These are phyloP conservation scores for Pholiota conissans DNA, from an alignment of 768 basidiomycete genomes.

Conservation along the genomic window DNA sequence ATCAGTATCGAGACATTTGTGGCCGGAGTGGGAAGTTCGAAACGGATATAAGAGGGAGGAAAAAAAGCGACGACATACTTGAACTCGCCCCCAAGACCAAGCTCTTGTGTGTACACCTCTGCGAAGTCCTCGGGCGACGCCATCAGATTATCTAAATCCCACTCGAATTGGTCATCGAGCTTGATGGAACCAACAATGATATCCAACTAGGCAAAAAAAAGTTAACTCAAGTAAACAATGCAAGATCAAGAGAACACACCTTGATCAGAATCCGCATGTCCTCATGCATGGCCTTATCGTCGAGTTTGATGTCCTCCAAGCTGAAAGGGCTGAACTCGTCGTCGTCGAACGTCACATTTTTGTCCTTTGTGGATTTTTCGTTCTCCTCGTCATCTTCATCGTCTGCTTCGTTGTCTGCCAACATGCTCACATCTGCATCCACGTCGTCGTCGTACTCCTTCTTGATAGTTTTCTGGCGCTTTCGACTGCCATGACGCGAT, in stretches of 20 bases:
- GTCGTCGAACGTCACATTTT: slow-evolving; percentile 25
- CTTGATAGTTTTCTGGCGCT: slow-evolving; percentile 15
- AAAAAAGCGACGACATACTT: slow-evolving; percentile 56
- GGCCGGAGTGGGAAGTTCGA: not conserved
- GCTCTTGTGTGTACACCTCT: slow-evolving; percentile 78
- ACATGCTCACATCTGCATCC: slow-evolving; percentile 21
- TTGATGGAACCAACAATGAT: slow-evolving; percentile 93
- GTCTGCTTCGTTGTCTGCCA: slow-evolving; percentile 24
- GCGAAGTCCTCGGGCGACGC: slow-evolving; percentile 94
- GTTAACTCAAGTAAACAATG: not conserved
- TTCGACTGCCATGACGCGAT: slow-evolving; percentile 1
- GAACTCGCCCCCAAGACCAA: slow-evolving; percentile 92
- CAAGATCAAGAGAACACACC: slow-evolving; percentile 44
- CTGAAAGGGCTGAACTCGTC: slow-evolving; percentile 41
- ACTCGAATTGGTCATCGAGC: slow-evolving; percentile 96
- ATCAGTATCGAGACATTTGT: slow-evolving; percentile 7
- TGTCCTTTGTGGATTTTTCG: slow-evolving; percentile 15
- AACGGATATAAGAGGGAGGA: not conserved
- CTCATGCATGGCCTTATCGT: slow-evolving; percentile 68
- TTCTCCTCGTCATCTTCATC: slow-evolving; percentile 23
- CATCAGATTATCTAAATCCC: slow-evolving; percentile 83
- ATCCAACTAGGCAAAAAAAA: slow-evolving; percentile 63
- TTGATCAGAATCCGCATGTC: slow-evolving; percentile 93
- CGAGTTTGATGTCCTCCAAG: slow-evolving; percentile 63
- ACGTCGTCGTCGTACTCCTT: slow-evolving; percentile 25